Percentiles rank a stretch among this genome's conserved stretches.
phyloP scores from a whole-genome alignment of 1,139 yeast genomes.

The Spathaspora sp. region DNA sequence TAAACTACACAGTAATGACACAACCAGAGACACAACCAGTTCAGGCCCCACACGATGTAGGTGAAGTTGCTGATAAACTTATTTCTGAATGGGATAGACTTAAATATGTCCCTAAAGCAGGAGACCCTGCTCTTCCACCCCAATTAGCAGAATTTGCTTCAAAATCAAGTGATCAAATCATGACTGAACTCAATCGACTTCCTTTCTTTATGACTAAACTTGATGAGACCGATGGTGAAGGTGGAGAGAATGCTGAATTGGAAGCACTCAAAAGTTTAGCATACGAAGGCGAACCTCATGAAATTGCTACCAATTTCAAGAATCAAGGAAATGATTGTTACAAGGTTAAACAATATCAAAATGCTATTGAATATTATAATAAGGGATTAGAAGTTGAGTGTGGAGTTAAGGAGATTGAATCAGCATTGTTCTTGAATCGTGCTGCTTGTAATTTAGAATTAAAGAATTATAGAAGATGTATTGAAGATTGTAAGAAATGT shows the following conservation, averaged over 20 bases:
- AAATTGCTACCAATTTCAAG: conserved; percentile 84
- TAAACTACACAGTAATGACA: neutral
- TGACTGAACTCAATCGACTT: conserved; percentile 74
- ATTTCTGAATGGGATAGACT: conserved; percentile 54
- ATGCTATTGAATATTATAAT: conserved; percentile 77
- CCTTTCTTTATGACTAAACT: conserved; percentile 95
- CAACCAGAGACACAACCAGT: neutral
- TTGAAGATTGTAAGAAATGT: conserved; percentile 81
- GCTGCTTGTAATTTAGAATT: conserved; percentile 91
- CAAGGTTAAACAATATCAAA: conserved; percentile 64
- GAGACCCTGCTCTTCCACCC: conserved; percentile 82
- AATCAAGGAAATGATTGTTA: conserved; percentile 91
- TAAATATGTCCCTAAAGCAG: conserved; percentile 68
- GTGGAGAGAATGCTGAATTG: conserved; percentile 69
- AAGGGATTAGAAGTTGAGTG: conserved; percentile 77
- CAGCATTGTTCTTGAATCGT: conserved; percentile 71
- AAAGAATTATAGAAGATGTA: conserved; percentile 80
- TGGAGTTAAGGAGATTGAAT: conserved; percentile 50
- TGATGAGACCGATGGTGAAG: conserved; percentile 75
- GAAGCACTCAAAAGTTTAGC: conserved; percentile 92
- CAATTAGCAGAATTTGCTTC: conserved; percentile 67
- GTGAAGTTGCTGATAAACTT: conserved; percentile 9
- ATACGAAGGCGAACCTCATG: conserved; percentile 94
- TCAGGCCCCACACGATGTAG: neutral
- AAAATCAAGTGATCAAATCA: conserved; percentile 73